These are phyloP conservation scores for Neophaeococcomyces aloes DNA, from an alignment of 2,329 filamentous ascomycete species.

Conservation along the genomic window DNA sequence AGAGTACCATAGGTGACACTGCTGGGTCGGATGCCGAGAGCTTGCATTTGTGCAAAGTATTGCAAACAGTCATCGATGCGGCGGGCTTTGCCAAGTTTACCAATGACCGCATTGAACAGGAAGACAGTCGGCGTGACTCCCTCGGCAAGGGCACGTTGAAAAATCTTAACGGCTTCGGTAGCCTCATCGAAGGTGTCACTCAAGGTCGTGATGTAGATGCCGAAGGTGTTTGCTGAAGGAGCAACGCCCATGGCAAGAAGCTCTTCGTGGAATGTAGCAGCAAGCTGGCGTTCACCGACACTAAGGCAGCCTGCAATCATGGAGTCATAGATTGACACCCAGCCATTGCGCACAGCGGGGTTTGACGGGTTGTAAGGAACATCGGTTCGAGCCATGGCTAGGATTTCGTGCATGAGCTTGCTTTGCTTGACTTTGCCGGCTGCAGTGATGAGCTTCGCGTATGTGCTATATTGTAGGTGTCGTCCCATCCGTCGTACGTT, in stretches of 20 bases:
- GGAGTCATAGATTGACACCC: slow-evolving; percentile 90
- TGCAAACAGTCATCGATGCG: slow-evolving; percentile 96
- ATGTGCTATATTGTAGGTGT: slow-evolving; percentile 91
- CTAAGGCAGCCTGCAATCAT: slow-evolving; percentile 91
- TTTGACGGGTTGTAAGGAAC: slow-evolving; percentile 78
- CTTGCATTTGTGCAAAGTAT: slow-evolving; percentile 97
- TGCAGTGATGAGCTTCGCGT: slow-evolving; percentile 86
- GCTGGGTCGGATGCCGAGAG: slow-evolving; percentile 82
- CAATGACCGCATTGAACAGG: slow-evolving; percentile 94
- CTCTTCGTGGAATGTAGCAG: slow-evolving; percentile 82
- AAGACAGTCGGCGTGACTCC: slow-evolving; percentile 94
- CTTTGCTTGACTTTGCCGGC: slow-evolving; percentile 77
- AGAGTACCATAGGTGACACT: slow-evolving; percentile 97
- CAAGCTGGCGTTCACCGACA: slow-evolving; percentile 66
- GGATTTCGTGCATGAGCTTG: slow-evolving; percentile 72
- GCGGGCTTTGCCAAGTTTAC: slow-evolving; percentile 93
- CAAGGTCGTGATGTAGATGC: slow-evolving; percentile 96
- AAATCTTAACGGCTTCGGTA: slow-evolving; percentile 93
- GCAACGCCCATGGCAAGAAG: slow-evolving; percentile 80
- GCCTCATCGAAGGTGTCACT: slow-evolving; percentile 98
- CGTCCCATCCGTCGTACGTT: slow-evolving; percentile 88
- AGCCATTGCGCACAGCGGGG: slow-evolving; percentile 80
- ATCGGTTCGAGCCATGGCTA: slow-evolving; percentile 80
- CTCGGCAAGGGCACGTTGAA: slow-evolving; percentile 83
- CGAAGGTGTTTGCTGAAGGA: slow-evolving; percentile 94